Conservation (phyloP, 805 yeast species). For the Scheffersomyces amazonensis region DNA sequence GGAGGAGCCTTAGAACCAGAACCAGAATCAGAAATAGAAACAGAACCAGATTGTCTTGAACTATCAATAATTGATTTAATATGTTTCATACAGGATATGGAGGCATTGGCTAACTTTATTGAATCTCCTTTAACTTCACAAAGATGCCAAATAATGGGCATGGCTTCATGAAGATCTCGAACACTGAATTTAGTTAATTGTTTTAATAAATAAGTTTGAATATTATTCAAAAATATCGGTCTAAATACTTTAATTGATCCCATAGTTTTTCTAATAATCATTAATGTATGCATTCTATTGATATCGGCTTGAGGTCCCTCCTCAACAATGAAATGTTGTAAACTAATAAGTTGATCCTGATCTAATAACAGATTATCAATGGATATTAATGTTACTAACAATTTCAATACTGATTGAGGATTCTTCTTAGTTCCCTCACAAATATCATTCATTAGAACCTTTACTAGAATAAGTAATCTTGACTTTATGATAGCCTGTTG, state of each 20-base stretch:
- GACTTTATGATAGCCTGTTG: no score
- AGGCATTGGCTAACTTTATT: slow-evolving; percentile 54
- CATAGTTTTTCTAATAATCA: slow-evolving; percentile 51
- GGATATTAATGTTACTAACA: slow-evolving; percentile 56
- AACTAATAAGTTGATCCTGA: slow-evolving; percentile 62
- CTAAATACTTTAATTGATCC: slow-evolving; percentile 44
- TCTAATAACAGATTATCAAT: slow-evolving; percentile 51
- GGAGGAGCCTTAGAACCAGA: no score
- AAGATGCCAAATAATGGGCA: slow-evolving; percentile 65
- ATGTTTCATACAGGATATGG: slow-evolving; percentile 56
- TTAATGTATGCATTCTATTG: slow-evolving; percentile 48
- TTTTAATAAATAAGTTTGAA: slow-evolving; percentile 51
- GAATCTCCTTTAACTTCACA: slow-evolving; percentile 46
- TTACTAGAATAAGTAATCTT: neutral
- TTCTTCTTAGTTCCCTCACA: neutral
- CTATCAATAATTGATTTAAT: slow-evolving; percentile 44
- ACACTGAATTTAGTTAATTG: slow-evolving; percentile 59
- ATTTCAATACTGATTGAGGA: slow-evolving; percentile 25
- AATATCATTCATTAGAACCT: neutral
- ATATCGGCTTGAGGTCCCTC: slow-evolving; percentile 39
- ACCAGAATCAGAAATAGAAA: no score
- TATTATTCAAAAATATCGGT: slow-evolving; percentile 45
- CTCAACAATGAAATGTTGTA: slow-evolving; percentile 63
- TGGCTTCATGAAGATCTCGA: slow-evolving; percentile 66
- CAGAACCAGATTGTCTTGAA: slow-evolving; percentile 7